phyloP scores from a whole-genome alignment of 306 rosid species.

The Quercus berberidifolia region DNA sequence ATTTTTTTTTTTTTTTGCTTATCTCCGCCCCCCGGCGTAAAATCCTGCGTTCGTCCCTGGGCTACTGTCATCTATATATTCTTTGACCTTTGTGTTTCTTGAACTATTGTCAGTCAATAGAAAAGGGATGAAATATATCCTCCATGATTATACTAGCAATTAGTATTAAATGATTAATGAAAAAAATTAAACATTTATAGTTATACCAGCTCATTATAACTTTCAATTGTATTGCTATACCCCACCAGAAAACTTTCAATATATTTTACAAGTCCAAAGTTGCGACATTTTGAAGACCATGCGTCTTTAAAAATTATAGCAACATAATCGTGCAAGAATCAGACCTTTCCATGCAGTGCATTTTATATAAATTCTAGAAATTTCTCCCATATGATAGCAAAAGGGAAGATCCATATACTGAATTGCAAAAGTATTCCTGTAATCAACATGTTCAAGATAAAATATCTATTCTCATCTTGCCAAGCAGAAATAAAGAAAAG shows the following conservation, averaged over 20 bases:
- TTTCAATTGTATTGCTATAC: not conserved
- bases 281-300: not conserved
- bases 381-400: conserved; percentile 49
- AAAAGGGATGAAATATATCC: not conserved
- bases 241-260: not conserved
- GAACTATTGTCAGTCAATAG: not conserved
- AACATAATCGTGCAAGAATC: conserved; percentile 18
- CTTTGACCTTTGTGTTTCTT: not conserved
- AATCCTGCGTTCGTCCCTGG: no score
- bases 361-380: conserved; percentile 68
- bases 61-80: not conserved
- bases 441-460: conserved; percentile 50
- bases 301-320: not conserved
- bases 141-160: not conserved
- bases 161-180: not conserved
- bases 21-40: no score
- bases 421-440: conserved; percentile 67
- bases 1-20: no score
- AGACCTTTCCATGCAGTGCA: conserved; percentile 71
- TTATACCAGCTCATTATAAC: not conserved
- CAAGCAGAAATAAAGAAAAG: conserved; percentile 13
- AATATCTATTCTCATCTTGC: conserved; percentile 65
- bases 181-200: not conserved
- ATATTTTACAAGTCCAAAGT: not conserved
- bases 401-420: conserved; percentile 50